These are phyloP conservation scores for Populus deltoides DNA, from an alignment of 345 rosid species.

Conservation along the genomic window DNA sequence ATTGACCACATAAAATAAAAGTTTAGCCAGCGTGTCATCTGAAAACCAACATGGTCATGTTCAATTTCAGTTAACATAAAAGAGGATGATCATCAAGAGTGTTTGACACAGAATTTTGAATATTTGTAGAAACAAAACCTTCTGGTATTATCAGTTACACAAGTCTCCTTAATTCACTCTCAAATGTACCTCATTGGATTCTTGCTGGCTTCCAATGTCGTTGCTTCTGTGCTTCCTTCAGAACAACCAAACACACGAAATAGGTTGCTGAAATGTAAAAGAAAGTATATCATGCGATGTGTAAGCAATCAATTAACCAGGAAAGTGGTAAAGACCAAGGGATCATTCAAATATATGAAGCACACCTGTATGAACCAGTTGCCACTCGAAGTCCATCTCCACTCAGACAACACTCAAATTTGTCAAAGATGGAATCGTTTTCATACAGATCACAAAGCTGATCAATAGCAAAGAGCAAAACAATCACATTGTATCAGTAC, in stretches of 20 bases:
- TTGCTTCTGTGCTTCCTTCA: conserved; percentile 47
- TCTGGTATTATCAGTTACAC: conserved; percentile 1
- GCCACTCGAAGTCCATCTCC: conserved; percentile 63
- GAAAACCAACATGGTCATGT: not conserved
- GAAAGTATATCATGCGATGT: not conserved
- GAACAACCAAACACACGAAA: conserved; percentile 69
- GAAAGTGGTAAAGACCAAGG: not conserved
- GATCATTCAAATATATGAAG: conserved; percentile 8
- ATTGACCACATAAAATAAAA: not conserved
- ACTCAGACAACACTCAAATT: conserved; percentile 59
- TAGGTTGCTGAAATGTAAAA: conserved; percentile 48
- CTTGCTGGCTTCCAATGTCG: conserved; percentile 64
- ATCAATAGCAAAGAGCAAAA: conserved; percentile 16
- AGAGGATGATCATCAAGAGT: not conserved
- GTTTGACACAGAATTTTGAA: not conserved
- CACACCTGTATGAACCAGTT: conserved; percentile 72
- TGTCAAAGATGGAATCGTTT: conserved; percentile 63
- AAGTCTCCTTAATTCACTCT: not conserved
- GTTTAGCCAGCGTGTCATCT: not conserved
- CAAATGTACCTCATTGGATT: conserved; percentile 57
- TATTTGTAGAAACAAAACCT: conserved; percentile 4
- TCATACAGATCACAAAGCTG: conserved; percentile 74
- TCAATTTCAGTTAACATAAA: not conserved
- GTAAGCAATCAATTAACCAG: not conserved
- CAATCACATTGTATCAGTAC: not conserved